Percentiles rank a stretch among this genome's conserved stretches.
phyloP scores from a whole-genome alignment of 176 grass and related monocot genomes.

The Phragmites australis region DNA sequence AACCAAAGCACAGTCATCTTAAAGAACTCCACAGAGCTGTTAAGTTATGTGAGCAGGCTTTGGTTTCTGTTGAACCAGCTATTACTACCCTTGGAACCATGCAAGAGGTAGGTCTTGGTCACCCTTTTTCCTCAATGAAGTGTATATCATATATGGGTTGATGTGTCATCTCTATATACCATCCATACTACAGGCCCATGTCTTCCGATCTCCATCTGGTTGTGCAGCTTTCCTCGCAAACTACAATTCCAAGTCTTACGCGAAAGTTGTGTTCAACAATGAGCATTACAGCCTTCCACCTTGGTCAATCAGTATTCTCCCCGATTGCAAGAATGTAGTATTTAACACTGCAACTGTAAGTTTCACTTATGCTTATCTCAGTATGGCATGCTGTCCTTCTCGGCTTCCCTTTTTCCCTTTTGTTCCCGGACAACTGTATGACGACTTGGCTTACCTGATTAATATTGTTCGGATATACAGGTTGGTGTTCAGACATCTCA shows the following conservation, averaged over 20 bases:
- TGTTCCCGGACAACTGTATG: not conserved
- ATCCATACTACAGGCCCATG: conserved; percentile 65
- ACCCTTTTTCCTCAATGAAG: not conserved
- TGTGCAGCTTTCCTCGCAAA: conserved; percentile 94
- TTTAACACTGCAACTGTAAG: conserved; percentile 96
- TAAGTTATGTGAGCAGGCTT: conserved; percentile 85
- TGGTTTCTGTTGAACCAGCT: conserved; percentile 87
- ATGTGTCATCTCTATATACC: conserved; percentile 26
- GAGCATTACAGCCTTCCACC: conserved; percentile 86
- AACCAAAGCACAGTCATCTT: conserved; percentile 97
- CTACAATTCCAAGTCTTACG: conserved; percentile 81
- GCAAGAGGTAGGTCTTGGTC: conserved; percentile 67
- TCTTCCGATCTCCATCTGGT: conserved; percentile 69
- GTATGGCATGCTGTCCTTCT: not conserved
- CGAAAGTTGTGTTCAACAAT: conserved; percentile 81
- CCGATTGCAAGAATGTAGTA: conserved; percentile 92
- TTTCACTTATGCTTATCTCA: conserved; percentile 24
- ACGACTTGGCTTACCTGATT: conserved; percentile 26
- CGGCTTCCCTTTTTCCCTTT: not conserved
- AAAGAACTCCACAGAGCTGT: conserved; percentile 91
- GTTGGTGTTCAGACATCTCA: conserved; percentile 97
- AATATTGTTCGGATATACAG: conserved; percentile 39
- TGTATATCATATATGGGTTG: conserved; percentile 5
- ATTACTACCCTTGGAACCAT: conserved; percentile 88
- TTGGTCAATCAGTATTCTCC: conserved; percentile 99